Percentiles rank a stretch among this genome's conserved stretches.
Evolutionary conservation across 208 protist genomes (phyloP).

Genomic region (Phytomonas serpens): DNA sequence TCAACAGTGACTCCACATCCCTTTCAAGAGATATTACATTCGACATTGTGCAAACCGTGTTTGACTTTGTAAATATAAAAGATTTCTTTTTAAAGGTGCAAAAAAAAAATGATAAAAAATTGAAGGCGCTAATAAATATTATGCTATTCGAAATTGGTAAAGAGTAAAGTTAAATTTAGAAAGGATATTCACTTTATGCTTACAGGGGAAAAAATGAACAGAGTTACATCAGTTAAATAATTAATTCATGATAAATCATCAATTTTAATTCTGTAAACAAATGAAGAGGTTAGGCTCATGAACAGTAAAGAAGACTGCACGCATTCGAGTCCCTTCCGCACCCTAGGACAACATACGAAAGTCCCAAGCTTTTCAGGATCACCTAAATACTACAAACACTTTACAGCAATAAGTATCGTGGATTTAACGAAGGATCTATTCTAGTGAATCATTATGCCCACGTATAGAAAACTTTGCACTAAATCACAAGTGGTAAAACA

Average conservation of each 20-base stretch:
- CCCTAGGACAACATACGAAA: background rate
- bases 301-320: background rate
- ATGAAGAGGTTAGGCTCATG: background rate
- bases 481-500: no score
- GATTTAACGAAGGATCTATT: background rate
- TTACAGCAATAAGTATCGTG: background rate
- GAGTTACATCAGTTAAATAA: background rate
- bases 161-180: background rate
- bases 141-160: conserved; percentile 5
- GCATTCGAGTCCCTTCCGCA: background rate
- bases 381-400: background rate
- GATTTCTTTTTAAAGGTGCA: conserved; percentile 10
- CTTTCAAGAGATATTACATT: background rate
- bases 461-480: no score
- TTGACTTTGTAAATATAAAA: background rate
- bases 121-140: background rate
- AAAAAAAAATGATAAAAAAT: conserved; percentile 11
- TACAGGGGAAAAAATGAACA: background rate
- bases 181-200: background rate
- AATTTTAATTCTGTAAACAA: background rate
- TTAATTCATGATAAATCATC: background rate
- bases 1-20: conserved; percentile 15
- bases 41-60: background rate
- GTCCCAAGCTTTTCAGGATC: background rate
- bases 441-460: no score